A percentile compares a stretch with the other conserved stretches of the same genome.
Conservation (phyloP, 345 rosid species). For the Lepidium sativum region DNA sequence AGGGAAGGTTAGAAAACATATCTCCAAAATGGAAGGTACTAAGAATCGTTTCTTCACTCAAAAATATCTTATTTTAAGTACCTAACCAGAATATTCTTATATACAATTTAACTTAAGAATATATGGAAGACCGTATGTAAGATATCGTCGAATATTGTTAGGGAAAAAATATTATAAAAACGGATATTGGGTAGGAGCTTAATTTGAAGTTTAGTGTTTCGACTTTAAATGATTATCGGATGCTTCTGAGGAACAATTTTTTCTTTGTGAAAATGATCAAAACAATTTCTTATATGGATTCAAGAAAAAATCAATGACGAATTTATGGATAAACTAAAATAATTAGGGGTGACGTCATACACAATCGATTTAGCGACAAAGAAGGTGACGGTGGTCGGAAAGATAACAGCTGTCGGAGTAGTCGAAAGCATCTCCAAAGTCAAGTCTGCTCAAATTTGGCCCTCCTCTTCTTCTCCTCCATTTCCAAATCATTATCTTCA, state of each 20-base stretch:
- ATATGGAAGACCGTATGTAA: not conserved
- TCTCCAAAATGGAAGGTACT: constrained; percentile 91
- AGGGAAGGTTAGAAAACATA: constrained; percentile 82
- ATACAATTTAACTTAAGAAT: not conserved
- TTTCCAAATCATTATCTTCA: constrained; percentile 1
- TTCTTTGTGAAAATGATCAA: not conserved
- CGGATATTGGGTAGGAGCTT: constrained; percentile 1
- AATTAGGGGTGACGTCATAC: constrained; percentile 66
- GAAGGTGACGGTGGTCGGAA: constrained; percentile 85
- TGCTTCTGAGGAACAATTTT: constrained; percentile 8
- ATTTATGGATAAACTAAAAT: not conserved
- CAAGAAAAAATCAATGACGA: not conserved
- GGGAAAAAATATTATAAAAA: not conserved
- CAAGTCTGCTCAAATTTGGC: constrained; percentile 80
- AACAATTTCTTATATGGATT: not conserved
- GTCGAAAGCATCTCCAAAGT: constrained; percentile 79
- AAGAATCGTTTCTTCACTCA: not conserved
- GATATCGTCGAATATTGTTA: not conserved
- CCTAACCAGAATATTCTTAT: not conserved
- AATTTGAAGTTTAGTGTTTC: constrained; percentile 13
- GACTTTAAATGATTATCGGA: constrained; percentile 18
- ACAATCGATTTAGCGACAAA: constrained; percentile 73
- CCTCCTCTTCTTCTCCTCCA: constrained; percentile 23
- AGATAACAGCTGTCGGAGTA: constrained; percentile 54
- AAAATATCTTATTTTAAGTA: not conserved